Evolutionary conservation across 192 early-diverging fungal genomes (phyloP).

Genomic region (Chytriomyces sp.): DNA sequence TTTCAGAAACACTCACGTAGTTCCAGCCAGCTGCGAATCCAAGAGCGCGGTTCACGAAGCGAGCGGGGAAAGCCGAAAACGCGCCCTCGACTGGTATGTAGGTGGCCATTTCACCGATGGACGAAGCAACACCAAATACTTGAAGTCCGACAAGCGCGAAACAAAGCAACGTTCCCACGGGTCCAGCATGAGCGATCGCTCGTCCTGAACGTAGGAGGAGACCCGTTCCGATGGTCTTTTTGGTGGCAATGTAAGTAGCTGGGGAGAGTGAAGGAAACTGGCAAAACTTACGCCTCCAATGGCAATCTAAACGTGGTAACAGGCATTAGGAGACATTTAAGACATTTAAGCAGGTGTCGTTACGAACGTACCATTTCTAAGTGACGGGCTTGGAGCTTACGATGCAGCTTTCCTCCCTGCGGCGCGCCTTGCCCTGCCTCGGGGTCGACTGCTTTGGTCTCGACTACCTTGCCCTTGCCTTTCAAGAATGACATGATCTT

Average conservation of each 20-base stretch:
- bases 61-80: slow-evolving; percentile 78
- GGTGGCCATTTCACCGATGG: slow-evolving; percentile 80
- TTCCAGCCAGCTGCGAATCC: slow-evolving; percentile 48
- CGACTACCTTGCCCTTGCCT: background rate
- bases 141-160: slow-evolving; percentile 37
- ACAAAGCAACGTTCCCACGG: slow-evolving; percentile 75
- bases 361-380: slow-evolving; percentile 66
- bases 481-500: background rate
- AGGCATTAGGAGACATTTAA: no score
- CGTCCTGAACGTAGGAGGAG: slow-evolving; percentile 77
- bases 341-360: no score
- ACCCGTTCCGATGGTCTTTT: slow-evolving; percentile 59
- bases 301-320: no score
- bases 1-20: no score
- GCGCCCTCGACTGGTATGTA: slow-evolving; percentile 75
- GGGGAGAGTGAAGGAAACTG: no score
- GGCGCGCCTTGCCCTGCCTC: background rate
- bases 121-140: slow-evolving; percentile 55
- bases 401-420: slow-evolving; percentile 14
- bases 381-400: slow-evolving; percentile 50
- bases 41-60: slow-evolving; percentile 75
- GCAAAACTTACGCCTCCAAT: no score
- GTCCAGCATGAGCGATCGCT: slow-evolving; percentile 72
- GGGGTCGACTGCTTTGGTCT: no score
- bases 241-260: slow-evolving; percentile 8